Percentiles rank a stretch among this genome's conserved stretches.
These are phyloP conservation scores for Metschnikowia baotianmanensis DNA, from an alignment of 805 yeast genomes.

Conservation along the genomic window DNA sequence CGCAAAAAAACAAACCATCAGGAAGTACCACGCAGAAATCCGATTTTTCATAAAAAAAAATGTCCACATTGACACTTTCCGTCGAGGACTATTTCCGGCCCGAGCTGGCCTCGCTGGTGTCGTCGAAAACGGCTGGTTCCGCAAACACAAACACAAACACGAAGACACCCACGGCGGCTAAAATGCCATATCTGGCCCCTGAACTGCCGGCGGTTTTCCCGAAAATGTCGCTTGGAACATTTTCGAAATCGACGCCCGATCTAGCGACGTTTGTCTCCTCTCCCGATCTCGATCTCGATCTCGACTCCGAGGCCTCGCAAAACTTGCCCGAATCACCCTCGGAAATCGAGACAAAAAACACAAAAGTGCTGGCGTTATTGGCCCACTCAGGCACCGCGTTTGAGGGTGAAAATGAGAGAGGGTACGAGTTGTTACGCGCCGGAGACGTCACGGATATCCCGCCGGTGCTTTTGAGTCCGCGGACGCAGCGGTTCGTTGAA, in stretches of 20 bases:
- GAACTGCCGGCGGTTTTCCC: background rate
- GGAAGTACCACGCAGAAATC: background rate
- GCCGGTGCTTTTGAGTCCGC: too few species aligned
- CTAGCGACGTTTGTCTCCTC: background rate
- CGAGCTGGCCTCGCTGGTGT: conserved; percentile 6
- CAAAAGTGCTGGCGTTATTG: too few species aligned
- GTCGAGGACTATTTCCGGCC: conserved; percentile 16
- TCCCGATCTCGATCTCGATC: background rate
- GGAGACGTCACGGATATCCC: too few species aligned
- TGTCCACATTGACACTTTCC: conserved; percentile 20
- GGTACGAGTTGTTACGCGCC: too few species aligned
- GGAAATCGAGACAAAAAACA: too few species aligned
- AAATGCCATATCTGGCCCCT: conserved; percentile 5
- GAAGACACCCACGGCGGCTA: conserved; percentile 1
- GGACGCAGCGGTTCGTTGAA: too few species aligned
- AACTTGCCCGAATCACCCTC: too few species aligned
- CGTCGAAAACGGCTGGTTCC: conserved; percentile 9
- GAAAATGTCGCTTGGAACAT: background rate
- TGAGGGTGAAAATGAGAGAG: too few species aligned
- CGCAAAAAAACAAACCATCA: background rate
- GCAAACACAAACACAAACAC: background rate
- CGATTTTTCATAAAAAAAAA: background rate
- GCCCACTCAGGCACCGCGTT: too few species aligned
- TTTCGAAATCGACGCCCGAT: conserved; percentile 7
- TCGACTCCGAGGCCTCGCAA: too few species aligned